Evolutionary conservation across 73 alveolate genomes (phyloP).

Genomic region (Paramecium sexaurelia): DNA sequence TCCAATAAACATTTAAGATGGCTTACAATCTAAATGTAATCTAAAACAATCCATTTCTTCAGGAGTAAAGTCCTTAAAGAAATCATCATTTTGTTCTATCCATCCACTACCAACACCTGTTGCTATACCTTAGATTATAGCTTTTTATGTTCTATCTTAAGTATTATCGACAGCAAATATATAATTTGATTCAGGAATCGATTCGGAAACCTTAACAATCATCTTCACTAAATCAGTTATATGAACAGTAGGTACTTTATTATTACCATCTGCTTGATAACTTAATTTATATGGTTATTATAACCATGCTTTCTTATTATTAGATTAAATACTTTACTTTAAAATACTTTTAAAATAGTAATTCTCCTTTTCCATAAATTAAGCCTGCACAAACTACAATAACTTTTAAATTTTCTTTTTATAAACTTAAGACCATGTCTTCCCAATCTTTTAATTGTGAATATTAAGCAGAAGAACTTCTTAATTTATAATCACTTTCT

Average conservation of each 20-base stretch:
- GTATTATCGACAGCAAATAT: conserved; percentile 94
- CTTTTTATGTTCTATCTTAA: conserved; percentile 84
- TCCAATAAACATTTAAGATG: conserved; percentile 63
- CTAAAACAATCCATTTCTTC: conserved; percentile 73
- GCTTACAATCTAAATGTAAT: conserved; percentile 55
- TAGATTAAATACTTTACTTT: conserved; percentile 8
- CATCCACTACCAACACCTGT: conserved; percentile 93
- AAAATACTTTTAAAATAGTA: conserved; percentile 78
- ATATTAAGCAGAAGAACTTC: conserved; percentile 87
- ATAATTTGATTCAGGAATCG: conserved; percentile 85
- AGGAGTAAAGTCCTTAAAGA: conserved; percentile 76
- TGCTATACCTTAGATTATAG: conserved; percentile 85
- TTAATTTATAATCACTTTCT: conserved; percentile 82
- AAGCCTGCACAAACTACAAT: conserved; percentile 95
- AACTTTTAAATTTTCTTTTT: conserved; percentile 85
- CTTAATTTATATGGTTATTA: conserved; percentile 69
- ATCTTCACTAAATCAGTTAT: conserved; percentile 90
- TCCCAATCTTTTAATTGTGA: conserved; percentile 88
- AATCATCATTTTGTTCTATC: conserved; percentile 69
- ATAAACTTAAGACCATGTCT: conserved; percentile 85
- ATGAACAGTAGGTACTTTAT: conserved; percentile 97
- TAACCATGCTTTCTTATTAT: conserved; percentile 80
- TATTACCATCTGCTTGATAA: conserved; percentile 35
- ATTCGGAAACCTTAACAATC: conserved; percentile 82
- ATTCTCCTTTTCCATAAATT: conserved; percentile 95